Evolutionary conservation across 306 rosid genomes (phyloP).

Genomic region (Sicyos baderoa): DNA sequence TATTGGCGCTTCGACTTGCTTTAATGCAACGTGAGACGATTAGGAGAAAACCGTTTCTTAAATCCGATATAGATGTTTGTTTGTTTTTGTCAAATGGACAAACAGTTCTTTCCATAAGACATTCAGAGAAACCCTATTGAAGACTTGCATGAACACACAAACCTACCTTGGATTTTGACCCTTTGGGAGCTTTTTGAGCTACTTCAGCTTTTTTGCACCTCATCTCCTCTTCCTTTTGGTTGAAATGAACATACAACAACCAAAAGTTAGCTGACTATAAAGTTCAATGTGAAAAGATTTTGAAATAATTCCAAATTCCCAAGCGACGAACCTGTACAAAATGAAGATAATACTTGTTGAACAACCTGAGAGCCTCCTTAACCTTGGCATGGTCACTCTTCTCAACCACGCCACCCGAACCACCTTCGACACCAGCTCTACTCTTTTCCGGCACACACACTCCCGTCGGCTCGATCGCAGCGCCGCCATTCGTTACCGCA

Average conservation of each 20-base stretch:
- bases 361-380: constrained; percentile 65
- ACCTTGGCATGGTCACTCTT: constrained; percentile 55
- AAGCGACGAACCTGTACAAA: constrained; percentile 55
- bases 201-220: constrained; percentile 36
- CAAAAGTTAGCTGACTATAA: neutral
- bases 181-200: constrained; percentile 29
- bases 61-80: no score
- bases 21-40: neutral
- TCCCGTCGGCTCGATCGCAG: neutral
- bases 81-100: no score
- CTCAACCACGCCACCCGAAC: constrained; percentile 22
- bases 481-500: neutral
- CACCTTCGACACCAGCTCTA: constrained; percentile 19
- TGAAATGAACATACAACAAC: neutral
- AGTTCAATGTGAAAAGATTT: neutral
- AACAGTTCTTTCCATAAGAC: no score
- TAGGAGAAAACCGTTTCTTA: neutral
- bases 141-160: neutral
- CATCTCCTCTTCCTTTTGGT: constrained; percentile 60
- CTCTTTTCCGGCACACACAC: constrained; percentile 2
- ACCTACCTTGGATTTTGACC: constrained; percentile 29
- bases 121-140: no score
- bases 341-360: constrained; percentile 70
- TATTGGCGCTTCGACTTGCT: neutral
- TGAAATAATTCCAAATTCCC: neutral